Conservation (phyloP, 2,329 filamentous ascomycete genomes). For the Piedraia hortae region DNA sequence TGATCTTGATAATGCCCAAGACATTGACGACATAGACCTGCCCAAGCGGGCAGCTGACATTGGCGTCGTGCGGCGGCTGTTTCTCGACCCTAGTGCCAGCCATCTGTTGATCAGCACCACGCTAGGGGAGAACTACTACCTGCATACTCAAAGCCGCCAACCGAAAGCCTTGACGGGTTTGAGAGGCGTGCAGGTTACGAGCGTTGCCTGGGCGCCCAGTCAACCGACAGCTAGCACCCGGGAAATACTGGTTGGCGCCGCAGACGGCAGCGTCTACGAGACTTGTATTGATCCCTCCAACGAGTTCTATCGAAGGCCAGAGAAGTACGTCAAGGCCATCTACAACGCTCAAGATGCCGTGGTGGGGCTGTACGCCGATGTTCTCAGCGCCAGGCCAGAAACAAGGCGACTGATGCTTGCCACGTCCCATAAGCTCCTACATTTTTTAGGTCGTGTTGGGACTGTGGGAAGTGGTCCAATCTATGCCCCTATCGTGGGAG, state of each 20-base stretch:
- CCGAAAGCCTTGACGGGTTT: conserved; percentile 58
- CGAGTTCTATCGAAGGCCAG: conserved; percentile 86
- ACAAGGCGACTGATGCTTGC: conserved; percentile 51
- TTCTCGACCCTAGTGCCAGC: conserved; percentile 87
- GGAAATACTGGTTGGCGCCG: conserved; percentile 72
- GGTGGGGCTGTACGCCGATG: conserved; percentile 64
- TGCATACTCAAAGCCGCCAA: conserved; percentile 79
- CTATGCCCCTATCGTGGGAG: conserved; percentile 60
- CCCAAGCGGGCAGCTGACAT: conserved; percentile 79
- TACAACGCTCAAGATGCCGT: conserved; percentile 63
- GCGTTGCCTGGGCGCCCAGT: conserved; percentile 82
- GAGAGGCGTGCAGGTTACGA: conserved; percentile 67
- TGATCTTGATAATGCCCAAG: conserved; percentile 73
- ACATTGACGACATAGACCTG: conserved; percentile 95
- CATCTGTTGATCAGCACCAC: conserved; percentile 81
- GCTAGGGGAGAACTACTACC: conserved; percentile 86
- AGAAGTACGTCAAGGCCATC: conserved; percentile 66
- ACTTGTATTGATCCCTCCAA: conserved; percentile 79
- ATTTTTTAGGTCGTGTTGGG: conserved; percentile 54
- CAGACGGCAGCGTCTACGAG: conserved; percentile 90
- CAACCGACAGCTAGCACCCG: conserved; percentile 78
- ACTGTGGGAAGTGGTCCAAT: conserved; percentile 60
- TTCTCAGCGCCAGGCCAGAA: conserved; percentile 39
- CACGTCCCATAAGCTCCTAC: conserved; percentile 50
- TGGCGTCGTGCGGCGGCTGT: conserved; percentile 81